Evolutionary conservation across 495 filamentous ascomycete genomes (phyloP).

Genomic region (Penicillium alfredii): DNA sequence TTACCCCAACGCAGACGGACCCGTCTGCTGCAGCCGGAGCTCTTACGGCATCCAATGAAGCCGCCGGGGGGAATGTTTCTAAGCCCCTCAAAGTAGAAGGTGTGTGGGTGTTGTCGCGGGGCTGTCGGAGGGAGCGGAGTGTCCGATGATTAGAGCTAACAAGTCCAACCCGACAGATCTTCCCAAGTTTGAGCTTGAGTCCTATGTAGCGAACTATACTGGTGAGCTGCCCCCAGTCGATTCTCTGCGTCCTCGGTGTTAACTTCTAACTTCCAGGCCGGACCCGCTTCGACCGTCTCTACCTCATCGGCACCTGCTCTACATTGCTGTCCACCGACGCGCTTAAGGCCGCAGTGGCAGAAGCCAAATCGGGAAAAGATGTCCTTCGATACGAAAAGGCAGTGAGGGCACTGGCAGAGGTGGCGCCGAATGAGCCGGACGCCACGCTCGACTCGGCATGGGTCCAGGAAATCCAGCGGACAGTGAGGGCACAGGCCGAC

Average conservation of each 20-base stretch:
- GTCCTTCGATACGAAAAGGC: conserved; percentile 63
- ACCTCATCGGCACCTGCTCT: conserved; percentile 73
- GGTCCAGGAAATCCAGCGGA: conserved; percentile 55
- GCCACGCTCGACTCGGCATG: conserved; percentile 62
- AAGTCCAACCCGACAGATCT: conserved; percentile 46
- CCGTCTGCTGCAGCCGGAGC: conserved; percentile 8
- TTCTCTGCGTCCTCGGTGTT: neutral
- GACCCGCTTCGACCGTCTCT: conserved; percentile 71
- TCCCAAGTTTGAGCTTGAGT: conserved; percentile 89
- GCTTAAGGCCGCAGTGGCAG: conserved; percentile 65
- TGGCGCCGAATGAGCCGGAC: conserved; percentile 62
- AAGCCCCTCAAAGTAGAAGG: conserved; percentile 28
- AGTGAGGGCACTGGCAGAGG: conserved; percentile 53
- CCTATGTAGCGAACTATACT: conserved; percentile 85
- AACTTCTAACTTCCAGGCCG: conserved; percentile 47
- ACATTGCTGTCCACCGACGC: conserved; percentile 73
- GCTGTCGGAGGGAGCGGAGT: too few species aligned
- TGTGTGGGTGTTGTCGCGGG: conserved; percentile 13
- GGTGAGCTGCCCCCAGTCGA: conserved; percentile 44
- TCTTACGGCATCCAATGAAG: neutral
- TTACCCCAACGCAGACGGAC: conserved; percentile 14
- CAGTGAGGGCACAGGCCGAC: conserved; percentile 61
- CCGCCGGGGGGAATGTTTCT: conserved; percentile 1
- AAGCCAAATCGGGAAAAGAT: conserved; percentile 76
- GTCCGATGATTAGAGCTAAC: conserved; percentile 4